phyloP scores from a whole-genome alignment of 202 grass and related monocot species.

The Musa balbisiana region DNA sequence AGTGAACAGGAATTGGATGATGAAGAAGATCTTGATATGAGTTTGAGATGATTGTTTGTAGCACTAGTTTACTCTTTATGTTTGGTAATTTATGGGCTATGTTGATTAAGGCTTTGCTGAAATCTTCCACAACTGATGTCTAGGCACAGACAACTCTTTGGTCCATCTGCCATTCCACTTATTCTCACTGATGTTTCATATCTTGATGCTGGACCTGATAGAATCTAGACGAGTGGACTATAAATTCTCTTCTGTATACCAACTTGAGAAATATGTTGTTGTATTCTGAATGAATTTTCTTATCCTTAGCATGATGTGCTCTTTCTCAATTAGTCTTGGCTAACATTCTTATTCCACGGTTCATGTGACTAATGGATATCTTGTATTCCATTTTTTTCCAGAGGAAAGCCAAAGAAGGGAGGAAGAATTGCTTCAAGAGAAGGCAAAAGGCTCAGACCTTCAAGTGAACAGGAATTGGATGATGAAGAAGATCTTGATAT shows the following conservation, averaged over 20 bases:
- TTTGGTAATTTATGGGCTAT: slow-evolving; percentile 3
- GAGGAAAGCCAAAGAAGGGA: slow-evolving; percentile 93
- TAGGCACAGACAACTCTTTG: no score
- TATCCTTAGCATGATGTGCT: not conserved
- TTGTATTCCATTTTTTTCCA: slow-evolving; percentile 17
- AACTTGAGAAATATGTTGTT: no score
- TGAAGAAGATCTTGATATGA: slow-evolving; percentile 57
- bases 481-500: slow-evolving; percentile 70
- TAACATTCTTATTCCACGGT: not conserved
- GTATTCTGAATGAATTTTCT: slow-evolving; percentile 2
- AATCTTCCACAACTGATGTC: not conserved
- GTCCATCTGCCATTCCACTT: no score
- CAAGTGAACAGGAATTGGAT: slow-evolving; percentile 80
- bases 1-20: slow-evolving; percentile 91
- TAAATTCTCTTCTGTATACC: no score
- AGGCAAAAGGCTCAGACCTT: slow-evolving; percentile 62
- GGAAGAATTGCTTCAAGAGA: slow-evolving; percentile 77
- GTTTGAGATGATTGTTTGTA: slow-evolving; percentile 12
- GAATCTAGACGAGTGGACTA: no score
- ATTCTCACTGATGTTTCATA: no score
- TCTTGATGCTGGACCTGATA: no score
- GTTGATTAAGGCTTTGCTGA: not conserved
- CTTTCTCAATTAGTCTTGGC: no score
- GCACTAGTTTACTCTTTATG: not conserved
- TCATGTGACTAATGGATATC: not conserved